Base-by-base conservation (phyloP, 345 rosid genomes). In the Gossypium australe region DNA sequence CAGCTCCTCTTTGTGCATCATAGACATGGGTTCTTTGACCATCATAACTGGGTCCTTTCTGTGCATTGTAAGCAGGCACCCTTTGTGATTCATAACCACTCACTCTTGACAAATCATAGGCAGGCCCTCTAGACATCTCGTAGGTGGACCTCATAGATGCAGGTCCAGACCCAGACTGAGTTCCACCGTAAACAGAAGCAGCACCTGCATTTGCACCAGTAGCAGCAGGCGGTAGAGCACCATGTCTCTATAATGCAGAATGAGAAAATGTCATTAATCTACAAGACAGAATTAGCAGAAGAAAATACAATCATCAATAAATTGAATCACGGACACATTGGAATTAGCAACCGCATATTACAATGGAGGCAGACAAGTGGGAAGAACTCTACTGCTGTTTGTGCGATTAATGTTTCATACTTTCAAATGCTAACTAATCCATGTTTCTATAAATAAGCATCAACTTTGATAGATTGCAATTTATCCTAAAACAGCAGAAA, bases 131-230 rank as follows among this genome's bases (percentile, higher is more conserved):
- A 14, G 84, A 11, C 43, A 71, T 66, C 14, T 82, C 85, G 57
- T 82, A 80, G 51, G 73, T 79, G 8, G 84, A 80, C 81, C 90
- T 85, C 77, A 83, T 53, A 77, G 90, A 84, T 69, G 71, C 83
- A 22, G 83, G 72, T n/a, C 89, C 87, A 63, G 89, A 77, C 65
- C 88, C 87, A 63, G 88, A 78, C 62, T 89, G 98, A 80, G 82
- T 72, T 79, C 92, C 94, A 55, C 70, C 81, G 74, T 85, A 86
- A 66, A 84, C 74, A n/a, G 84, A 65, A 27, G 84, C 68, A 45
- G 75, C 72, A 74, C 81, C 75, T 34, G 78, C 48, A 77, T 78
- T 80, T 64, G 79, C 75, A 76, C 78, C 84, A 34, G 74, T 70
- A 55, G 70, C 87, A 57, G 74, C 74, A 45, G 81, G 77, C 73